These are phyloP conservation scores for Dacryopinax primogenitus DNA, from an alignment of 768 basidiomycete genomes.

Conservation along the genomic window DNA sequence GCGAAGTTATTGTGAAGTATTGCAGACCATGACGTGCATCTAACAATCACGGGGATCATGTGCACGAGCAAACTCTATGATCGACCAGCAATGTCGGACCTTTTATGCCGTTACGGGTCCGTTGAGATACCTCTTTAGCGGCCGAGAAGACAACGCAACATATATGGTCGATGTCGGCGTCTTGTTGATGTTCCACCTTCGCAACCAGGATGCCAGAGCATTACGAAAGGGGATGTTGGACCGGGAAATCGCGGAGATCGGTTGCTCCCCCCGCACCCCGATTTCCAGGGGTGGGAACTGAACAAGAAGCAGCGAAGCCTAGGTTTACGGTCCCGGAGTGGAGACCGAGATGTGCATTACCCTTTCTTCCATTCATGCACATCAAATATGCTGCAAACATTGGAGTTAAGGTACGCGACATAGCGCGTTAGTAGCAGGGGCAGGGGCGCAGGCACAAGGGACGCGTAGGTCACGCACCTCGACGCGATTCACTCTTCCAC, in stretches of 20 bases:
- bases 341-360: background rate
- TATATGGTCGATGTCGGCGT: background rate
- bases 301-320: background rate
- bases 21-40: background rate
- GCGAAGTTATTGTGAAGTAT: background rate
- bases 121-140: background rate
- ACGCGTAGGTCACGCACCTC: background rate
- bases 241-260: background rate
- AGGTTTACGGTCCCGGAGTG: background rate
- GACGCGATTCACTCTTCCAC: background rate
- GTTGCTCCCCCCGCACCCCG: background rate
- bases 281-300: background rate
- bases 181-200: background rate
- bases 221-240: conserved; percentile 3
- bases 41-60: background rate
- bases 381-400: conserved; percentile 2
- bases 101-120: conserved; percentile 4
- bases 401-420: conserved; percentile 8
- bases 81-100: background rate
- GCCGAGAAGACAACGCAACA: background rate
- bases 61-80: background rate
- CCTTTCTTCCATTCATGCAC: conserved; percentile 4
- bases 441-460: conserved; percentile 3
- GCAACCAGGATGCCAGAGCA: background rate
- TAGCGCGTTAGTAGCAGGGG: conserved; percentile 1